These are phyloP conservation scores for Recurvomyces mirabilis DNA, from an alignment of 495 filamentous ascomycete species.

Conservation along the genomic window DNA sequence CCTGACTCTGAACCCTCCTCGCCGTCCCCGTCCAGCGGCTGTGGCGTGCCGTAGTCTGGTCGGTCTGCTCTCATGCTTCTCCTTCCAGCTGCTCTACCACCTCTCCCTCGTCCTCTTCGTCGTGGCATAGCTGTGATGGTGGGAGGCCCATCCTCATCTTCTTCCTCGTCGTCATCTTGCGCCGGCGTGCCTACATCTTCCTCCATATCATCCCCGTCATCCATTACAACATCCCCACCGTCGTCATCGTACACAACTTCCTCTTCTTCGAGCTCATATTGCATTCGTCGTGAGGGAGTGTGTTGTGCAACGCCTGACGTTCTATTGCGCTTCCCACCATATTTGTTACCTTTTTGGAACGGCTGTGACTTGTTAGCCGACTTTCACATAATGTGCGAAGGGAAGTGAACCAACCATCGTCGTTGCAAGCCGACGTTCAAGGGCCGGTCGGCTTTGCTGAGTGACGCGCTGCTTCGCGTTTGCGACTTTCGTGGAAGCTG, in stretches of 20 bases:
- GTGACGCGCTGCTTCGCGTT: too few species aligned
- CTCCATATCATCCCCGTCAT: constrained; percentile 10
- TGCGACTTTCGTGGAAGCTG: too few species aligned
- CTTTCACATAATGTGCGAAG: too few species aligned
- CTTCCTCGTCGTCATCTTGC: constrained; percentile 16
- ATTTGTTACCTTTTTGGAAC: constrained; percentile 2
- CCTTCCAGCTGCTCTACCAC: not conserved
- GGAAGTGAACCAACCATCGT: too few species aligned
- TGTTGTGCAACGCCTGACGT: not conserved
- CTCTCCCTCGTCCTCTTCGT: constrained; percentile 6
- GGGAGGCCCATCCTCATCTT: constrained; percentile 10
- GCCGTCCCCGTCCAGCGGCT: constrained; percentile 8
- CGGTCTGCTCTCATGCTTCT: constrained; percentile 1
- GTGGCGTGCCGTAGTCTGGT: constrained; percentile 10
- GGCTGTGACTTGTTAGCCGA: constrained; percentile 1
- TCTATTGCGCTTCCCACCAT: not conserved
- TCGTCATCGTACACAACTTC: constrained; percentile 12
- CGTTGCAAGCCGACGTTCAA: too few species aligned
- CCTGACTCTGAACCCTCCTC: constrained; percentile 31
- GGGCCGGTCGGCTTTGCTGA: too few species aligned
- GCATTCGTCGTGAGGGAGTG: not conserved
- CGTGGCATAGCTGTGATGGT: constrained; percentile 13
- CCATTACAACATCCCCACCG: constrained; percentile 4
- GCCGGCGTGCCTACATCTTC: constrained; percentile 17
- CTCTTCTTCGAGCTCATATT: constrained; percentile 15